Evolutionary conservation across 2,329 filamentous ascomycete genomes (phyloP), one percentile per base, ranked within the genome.

Genomic region (Plenodomus lindquistii): DNA sequence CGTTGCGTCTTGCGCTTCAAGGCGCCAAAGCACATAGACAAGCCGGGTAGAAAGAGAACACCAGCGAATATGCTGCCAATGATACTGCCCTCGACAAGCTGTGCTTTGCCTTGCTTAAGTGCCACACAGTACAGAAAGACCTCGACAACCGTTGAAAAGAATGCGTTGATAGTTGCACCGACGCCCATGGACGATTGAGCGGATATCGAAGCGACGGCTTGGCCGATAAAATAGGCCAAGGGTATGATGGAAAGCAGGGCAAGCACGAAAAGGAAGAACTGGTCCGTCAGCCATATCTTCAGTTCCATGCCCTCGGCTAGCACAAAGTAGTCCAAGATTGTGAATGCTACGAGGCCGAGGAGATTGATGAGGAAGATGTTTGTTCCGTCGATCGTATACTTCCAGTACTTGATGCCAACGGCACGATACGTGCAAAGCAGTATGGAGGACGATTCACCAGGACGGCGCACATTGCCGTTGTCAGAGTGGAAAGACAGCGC

Each of bases 331-430:
- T 99, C 94, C 57, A 96, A 84, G 54, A 99, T 95, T 65, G 93
- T 89, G 67, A 99, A 97, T 19, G 89, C 77, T n/a, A 99, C 94
- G 16, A 99, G 84, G 11, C 85, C 88, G 76, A 97, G 90, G 48
- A 99, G 82, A 71, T 99, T 99, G 79, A 99, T 97, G 59, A 99
- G 84, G 76, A 99, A 97, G 68, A 99, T 96, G 75, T 99, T 99
- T 52, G 94, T 99, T 46, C 94, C 95, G 68, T 99, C 94, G 49
- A 99, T 81, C 3, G 94, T 99, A 75, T 99, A 99, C 75, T 99
- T 99, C 93, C 95, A 99, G 78, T 99, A 99, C 72, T 93, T 93
- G 59, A 85, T 80, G 11, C 94, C 94, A 11, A 95, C 93, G 37
- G 94, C 94, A 49, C 95, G 88, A 75, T 99, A 99, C 5, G 94